Conservation (phyloP, 2,329 filamentous ascomycete genomes). For the Sporothrix variecibatus region DNA sequence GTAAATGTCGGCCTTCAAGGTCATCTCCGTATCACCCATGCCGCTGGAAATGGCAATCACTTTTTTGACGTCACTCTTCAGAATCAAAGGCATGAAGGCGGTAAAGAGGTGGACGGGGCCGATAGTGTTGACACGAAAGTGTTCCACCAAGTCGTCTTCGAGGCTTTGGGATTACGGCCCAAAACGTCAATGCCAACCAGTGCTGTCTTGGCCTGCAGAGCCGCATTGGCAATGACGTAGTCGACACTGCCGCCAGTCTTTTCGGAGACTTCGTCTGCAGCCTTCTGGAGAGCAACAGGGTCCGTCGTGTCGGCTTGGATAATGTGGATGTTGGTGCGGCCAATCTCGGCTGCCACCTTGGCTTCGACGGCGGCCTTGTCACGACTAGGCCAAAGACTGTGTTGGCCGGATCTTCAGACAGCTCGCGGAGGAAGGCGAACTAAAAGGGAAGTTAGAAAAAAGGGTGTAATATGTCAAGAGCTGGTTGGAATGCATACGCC, state of each 20-base stretch:
- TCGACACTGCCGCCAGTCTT: neutral
- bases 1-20: neutral
- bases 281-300: conserved; percentile 38
- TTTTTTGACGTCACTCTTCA: neutral
- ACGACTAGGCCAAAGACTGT: conserved; percentile 51
- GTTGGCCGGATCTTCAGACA: conserved; percentile 43
- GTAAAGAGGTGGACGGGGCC: neutral
- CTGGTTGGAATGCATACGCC: conserved; percentile 34
- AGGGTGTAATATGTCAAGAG: neutral
- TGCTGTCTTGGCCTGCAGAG: conserved; percentile 2
- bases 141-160: neutral
- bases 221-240: conserved; percentile 8
- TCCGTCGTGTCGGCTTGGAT: conserved; percentile 48
- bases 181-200: neutral
- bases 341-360: conserved; percentile 46
- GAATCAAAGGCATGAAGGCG: neutral
- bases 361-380: conserved; percentile 48
- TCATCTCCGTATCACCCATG: neutral
- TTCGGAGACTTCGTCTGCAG: neutral
- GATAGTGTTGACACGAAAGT: neutral
- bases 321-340: conserved; percentile 48
- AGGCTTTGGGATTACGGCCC: neutral
- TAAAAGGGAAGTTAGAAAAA: neutral
- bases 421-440: neutral
- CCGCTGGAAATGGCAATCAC: neutral